Evolutionary conservation across 2,329 filamentous ascomycete genomes (phyloP).

Genomic region (Metarhizium guizhouense): DNA sequence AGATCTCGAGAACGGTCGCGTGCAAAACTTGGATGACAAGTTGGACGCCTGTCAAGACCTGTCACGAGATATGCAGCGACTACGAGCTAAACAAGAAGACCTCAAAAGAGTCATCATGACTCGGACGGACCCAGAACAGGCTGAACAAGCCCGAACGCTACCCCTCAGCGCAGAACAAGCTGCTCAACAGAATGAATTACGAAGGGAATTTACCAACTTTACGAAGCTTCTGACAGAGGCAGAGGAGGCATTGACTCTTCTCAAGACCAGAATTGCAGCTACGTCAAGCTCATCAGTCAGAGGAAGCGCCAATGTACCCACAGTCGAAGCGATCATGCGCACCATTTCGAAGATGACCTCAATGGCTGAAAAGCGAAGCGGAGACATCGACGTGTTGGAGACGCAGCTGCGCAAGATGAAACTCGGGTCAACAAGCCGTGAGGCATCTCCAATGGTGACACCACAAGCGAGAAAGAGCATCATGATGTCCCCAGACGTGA

Average conservation of each 20-base stretch:
- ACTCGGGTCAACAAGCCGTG: conserved; percentile 35
- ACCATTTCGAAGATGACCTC: conserved; percentile 89
- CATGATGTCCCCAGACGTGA: conserved; percentile 35
- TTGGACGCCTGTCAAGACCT: conserved; percentile 60
- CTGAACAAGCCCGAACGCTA: conserved; percentile 55
- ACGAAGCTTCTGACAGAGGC: conserved; percentile 66
- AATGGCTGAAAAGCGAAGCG: conserved; percentile 85
- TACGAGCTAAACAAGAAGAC: conserved; percentile 69
- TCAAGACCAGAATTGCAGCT: conserved; percentile 67
- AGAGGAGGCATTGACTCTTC: conserved; percentile 70
- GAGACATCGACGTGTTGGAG: conserved; percentile 85
- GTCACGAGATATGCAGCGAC: conserved; percentile 58
- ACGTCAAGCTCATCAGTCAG: conserved; percentile 41
- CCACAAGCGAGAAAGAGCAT: conserved; percentile 28
- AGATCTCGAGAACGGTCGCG: conserved; percentile 57
- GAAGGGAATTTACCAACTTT: conserved; percentile 64
- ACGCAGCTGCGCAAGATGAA: conserved; percentile 70
- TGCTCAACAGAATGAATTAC: conserved; percentile 74
- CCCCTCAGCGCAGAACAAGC: conserved; percentile 79
- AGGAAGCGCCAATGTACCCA: conserved; percentile 52
- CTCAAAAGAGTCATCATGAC: conserved; percentile 67
- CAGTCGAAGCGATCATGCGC: conserved; percentile 82
- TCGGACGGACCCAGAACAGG: conserved; percentile 57
- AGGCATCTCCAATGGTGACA: conserved; percentile 33
- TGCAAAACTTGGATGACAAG: conserved; percentile 61